Conservation (phyloP, 1,284 basidiomycete species). For the Tilletia walkeri region DNA sequence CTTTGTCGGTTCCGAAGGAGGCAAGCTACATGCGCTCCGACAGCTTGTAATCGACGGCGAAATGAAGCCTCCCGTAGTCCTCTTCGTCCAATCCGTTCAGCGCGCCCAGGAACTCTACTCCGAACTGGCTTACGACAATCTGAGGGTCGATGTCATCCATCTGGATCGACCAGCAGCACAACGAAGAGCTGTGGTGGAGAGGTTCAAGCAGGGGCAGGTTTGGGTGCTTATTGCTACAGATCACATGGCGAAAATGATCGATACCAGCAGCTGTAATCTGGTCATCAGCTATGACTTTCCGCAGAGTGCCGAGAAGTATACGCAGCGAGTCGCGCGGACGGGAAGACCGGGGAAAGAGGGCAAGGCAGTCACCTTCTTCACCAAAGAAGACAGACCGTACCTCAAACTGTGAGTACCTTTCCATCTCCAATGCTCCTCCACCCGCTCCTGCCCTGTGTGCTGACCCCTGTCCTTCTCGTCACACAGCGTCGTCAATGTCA, state of each 20-base stretch:
- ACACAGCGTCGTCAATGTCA: constrained; percentile 84
- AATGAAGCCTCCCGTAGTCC: constrained; percentile 81
- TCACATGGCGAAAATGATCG: constrained; percentile 80
- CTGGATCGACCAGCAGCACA: constrained; percentile 81
- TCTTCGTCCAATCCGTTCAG: constrained; percentile 90
- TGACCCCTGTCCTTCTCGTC: constrained; percentile 13
- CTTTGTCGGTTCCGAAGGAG: constrained; percentile 87
- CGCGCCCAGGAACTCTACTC: constrained; percentile 85
- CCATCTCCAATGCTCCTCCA: neutral
- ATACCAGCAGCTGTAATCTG: constrained; percentile 82
- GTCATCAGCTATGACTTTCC: constrained; percentile 78
- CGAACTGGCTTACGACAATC: constrained; percentile 78
- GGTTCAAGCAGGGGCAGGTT: constrained; percentile 70
- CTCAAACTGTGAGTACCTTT: constrained; percentile 73
- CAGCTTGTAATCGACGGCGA: constrained; percentile 72
- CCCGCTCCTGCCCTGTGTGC: neutral
- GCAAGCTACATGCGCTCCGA: constrained; percentile 81
- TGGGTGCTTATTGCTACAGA: constrained; percentile 55
- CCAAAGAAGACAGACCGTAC: constrained; percentile 84
- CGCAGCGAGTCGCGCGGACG: constrained; percentile 94
- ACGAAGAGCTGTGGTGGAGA: constrained; percentile 68
- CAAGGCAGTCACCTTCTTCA: constrained; percentile 92
- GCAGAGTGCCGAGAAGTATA: constrained; percentile 75
- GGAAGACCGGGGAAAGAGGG: constrained; percentile 88
- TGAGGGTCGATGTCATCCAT: constrained; percentile 87